Base-by-base conservation (phyloP, 1,284 basidiomycete genomes). In the Chalciporus sp. region DNA sequence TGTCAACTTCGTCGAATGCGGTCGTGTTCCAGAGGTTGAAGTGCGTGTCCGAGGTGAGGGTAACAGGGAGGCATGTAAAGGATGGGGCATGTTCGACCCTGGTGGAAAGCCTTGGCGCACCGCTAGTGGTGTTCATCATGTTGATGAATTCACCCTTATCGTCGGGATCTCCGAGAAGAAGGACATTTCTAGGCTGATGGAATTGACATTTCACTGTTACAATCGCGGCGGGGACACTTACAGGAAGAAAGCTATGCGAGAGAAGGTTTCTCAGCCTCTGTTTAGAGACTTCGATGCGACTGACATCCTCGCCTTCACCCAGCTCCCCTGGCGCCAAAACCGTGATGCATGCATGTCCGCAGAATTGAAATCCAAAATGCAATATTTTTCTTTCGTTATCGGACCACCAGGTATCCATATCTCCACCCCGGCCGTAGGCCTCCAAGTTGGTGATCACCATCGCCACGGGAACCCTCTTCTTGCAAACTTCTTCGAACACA, bases 391-490 rank as follows among this genome's bases (percentile, higher is more conserved):
- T 35, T 19, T 45, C 23, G 20, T 40, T 64, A 20, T 49, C 28
- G 7, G 45, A 26, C 61, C 64, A 65, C 65, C 64, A 66, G 27
- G 31, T 12, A 10, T 65, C 62, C 66, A 68, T 68, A 16, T 56
- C 50, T 35, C 54, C 47, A n/a, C 31, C 14, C 5, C 48, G 47
- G 28, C 50, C 17, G 42, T 65, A 66, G 11, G 52, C 55, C 47
- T 66, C 61, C 8, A 66, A 48, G 40, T 58, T 26, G 16, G 64
- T 66, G 48, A 63, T 50, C 35, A 62, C 40, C 47, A 64, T 47
- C 6, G 59, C 64, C 14, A 64, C 10, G 28, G 63, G 66, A 17
- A 65, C n/a, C n/a, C 49, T 51, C 55, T 49, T 59, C 44, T 53
- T 52, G 51, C 65, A 64, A 29, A 64, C 49, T 12, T 64, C 49